Conservation (phyloP, 2,329 filamentous ascomycete genomes). For the Neopestalotiopsis rosae region DNA sequence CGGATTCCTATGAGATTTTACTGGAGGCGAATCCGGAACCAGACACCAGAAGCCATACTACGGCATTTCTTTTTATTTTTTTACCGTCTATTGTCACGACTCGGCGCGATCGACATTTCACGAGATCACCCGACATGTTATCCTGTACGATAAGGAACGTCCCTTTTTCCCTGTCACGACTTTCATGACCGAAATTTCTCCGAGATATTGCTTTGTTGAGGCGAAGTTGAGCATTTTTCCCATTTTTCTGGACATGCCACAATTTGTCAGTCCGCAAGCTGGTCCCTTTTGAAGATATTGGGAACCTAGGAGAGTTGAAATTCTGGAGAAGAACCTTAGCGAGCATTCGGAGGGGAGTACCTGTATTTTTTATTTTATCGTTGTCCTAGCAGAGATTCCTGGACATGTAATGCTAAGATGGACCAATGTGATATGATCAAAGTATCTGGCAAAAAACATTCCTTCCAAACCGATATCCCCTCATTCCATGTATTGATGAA, state of each 20-base stretch:
- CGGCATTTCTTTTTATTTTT: background rate
- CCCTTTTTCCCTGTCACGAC: conserved; percentile 19
- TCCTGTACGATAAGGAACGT: conserved; percentile 20
- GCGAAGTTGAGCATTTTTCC: conserved; percentile 1
- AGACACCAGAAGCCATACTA: background rate
- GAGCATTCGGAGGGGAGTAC: background rate
- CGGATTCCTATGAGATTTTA: conserved; percentile 53
- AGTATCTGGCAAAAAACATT: background rate
- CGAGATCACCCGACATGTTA: conserved; percentile 12
- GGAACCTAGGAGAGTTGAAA: background rate
- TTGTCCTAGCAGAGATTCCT: background rate
- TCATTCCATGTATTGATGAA: background rate
- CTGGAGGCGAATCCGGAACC: background rate
- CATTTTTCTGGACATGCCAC: background rate
- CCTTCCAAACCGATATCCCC: background rate
- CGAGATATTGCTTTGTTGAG: background rate
- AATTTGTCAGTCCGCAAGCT: too few relatives aligned
- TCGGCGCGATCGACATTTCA: background rate
- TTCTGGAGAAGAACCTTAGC: background rate
- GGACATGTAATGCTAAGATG: background rate
- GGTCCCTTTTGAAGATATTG: background rate
- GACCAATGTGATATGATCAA: conserved; percentile 5
- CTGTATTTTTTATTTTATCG: background rate
- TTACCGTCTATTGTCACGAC: background rate
- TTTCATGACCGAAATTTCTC: conserved; percentile 16